Evolutionary conservation across 2,329 filamentous ascomycete genomes (phyloP).

Genomic region (Colletotrichum zoysiae): DNA sequence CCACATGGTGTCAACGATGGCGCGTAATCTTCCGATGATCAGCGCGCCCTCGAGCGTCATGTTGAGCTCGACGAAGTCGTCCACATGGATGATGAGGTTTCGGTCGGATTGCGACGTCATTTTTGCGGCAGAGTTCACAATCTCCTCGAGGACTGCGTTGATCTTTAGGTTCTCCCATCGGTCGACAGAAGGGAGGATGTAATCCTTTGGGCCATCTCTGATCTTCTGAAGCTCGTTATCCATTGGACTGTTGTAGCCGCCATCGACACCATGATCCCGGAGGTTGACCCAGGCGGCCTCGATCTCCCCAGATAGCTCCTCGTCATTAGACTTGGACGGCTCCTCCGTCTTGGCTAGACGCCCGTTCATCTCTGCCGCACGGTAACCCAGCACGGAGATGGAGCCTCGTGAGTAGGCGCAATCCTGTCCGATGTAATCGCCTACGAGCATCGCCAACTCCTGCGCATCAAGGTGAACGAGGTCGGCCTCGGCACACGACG

Average conservation of each 20-base stretch:
- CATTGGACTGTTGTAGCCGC: conserved; percentile 47
- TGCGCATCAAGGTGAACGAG: conserved; percentile 76
- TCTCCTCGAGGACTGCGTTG: conserved; percentile 66
- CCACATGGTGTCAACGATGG: conserved; percentile 79
- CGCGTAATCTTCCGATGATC: conserved; percentile 78
- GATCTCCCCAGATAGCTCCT: conserved; percentile 46
- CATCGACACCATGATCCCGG: conserved; percentile 44
- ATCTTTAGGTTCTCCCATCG: conserved; percentile 74
- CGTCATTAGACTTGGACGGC: conserved; percentile 52
- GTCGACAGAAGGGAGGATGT: conserved; percentile 53
- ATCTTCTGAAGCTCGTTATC: conserved; percentile 61
- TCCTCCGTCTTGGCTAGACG: conserved; percentile 63
- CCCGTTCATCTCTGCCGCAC: conserved; percentile 67
- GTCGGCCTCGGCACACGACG: conserved; percentile 72
- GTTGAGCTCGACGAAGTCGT: conserved; percentile 84
- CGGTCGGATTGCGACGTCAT: conserved; percentile 46
- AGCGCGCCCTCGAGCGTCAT: conserved; percentile 76
- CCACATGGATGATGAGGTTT: conserved; percentile 79
- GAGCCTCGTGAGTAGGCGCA: conserved; percentile 61
- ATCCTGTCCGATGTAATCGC: conserved; percentile 76
- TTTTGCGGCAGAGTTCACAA: conserved; percentile 49
- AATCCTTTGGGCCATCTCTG: conserved; percentile 52
- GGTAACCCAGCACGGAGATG: conserved; percentile 68
- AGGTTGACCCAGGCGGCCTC: conserved; percentile 46
- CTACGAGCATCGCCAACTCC: conserved; percentile 77